phyloP scores from a whole-genome alignment of 2,329 filamentous ascomycete species.

The Hymenoscyphus occultus region DNA sequence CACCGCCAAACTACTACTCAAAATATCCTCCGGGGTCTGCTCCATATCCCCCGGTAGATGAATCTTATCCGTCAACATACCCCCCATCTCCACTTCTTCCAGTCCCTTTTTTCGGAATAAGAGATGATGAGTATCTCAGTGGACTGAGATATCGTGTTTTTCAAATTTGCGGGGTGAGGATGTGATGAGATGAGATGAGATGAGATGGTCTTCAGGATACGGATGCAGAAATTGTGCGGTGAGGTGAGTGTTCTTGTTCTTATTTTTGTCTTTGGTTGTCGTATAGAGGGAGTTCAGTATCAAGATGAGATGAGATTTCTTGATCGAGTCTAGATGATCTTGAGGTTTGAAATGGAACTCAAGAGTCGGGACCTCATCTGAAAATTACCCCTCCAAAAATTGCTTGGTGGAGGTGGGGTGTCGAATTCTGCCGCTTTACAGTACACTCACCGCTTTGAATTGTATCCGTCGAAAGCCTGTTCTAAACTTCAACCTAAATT shows the following conservation, averaged over 20 bases:
- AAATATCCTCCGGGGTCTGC: constrained; percentile 55
- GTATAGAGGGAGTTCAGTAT: no score
- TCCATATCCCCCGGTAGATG: constrained; percentile 36
- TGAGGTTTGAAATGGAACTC: not conserved
- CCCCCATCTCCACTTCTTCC: not conserved
- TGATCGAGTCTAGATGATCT: no score
- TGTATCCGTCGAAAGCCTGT: not conserved
- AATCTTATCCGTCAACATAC: constrained; percentile 50
- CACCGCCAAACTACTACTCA: constrained; percentile 56
- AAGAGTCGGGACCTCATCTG: not conserved
- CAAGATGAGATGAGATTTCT: no score
- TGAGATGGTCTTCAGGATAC: no score
- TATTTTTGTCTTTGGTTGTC: no score
- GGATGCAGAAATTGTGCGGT: no score
- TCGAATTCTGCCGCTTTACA: not conserved
- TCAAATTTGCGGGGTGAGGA: no score
- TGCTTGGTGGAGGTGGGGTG: not conserved
- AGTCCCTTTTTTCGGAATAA: not conserved
- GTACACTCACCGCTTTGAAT: not conserved
- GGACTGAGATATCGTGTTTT: no score
- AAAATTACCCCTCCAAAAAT: constrained; percentile 1
- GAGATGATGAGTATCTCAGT: no score
- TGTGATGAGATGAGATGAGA: no score
- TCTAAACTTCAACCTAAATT: not conserved
- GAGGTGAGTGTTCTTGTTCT: no score